Conservation (phyloP, 805 yeast species). For the Candida boidinii region DNA sequence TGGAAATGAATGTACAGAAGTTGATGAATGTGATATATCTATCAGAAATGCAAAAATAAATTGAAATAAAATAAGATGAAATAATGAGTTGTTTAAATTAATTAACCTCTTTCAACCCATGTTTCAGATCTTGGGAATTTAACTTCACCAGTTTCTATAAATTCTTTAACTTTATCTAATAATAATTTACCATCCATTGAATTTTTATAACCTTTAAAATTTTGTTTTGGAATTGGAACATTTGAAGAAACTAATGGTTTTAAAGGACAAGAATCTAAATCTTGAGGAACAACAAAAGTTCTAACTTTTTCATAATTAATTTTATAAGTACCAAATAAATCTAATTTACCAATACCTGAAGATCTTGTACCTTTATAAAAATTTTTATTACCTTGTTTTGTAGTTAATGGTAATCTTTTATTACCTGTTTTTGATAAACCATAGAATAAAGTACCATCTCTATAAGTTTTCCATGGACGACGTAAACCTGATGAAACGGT, state of each 20-base stretch:
- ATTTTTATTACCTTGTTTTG: conserved; percentile 91
- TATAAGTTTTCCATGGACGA: conserved; percentile 84
- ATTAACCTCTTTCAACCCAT: conserved; percentile 24
- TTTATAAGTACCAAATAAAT: conserved; percentile 64
- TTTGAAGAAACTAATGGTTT: conserved; percentile 74
- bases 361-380: conserved; percentile 96
- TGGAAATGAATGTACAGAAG: no score
- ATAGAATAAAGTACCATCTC: conserved; percentile 78
- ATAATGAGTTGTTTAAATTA: neutral
- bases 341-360: conserved; percentile 80
- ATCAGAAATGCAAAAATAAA: no score
- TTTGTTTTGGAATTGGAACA: conserved; percentile 61
- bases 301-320: conserved; percentile 82
- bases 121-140: conserved; percentile 23
- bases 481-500: conserved; percentile 41
- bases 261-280: conserved; percentile 26
- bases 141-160: conserved; percentile 61
- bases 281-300: conserved; percentile 76
- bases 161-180: conserved; percentile 64
- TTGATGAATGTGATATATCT: no score
- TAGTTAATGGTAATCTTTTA: conserved; percentile 74
- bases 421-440: conserved; percentile 74
- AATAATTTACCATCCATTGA: conserved; percentile 68
- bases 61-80: no score
- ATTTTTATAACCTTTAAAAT: conserved; percentile 57